Evolutionary conservation across 208 protist genomes (phyloP).

Genomic region (Leptomonas pyrrhocoris): DNA sequence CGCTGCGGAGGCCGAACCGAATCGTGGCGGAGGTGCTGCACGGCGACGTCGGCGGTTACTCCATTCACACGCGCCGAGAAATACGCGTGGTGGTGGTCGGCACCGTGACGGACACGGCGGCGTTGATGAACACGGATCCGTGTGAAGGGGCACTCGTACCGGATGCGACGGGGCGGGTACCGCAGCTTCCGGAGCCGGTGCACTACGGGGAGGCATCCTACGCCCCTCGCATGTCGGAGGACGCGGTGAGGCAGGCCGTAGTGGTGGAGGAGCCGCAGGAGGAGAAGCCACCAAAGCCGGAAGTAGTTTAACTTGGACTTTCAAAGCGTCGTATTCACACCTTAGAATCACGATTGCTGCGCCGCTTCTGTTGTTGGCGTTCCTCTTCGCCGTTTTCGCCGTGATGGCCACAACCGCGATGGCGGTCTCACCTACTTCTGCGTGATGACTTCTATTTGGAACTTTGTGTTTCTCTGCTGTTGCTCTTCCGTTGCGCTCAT

Average conservation of each 20-base stretch:
- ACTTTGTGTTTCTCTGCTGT: too few relatives aligned
- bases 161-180: constrained; percentile 8
- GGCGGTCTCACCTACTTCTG: too few relatives aligned
- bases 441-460: too few relatives aligned
- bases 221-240: neutral
- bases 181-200: constrained; percentile 4
- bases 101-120: neutral
- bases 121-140: neutral
- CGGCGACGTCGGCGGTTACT: neutral
- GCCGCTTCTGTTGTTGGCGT: too few relatives aligned
- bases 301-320: too few relatives aligned
- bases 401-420: too few relatives aligned
- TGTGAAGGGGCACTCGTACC: constrained; percentile 17
- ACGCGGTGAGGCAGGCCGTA: neutral
- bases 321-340: too few relatives aligned
- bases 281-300: neutral
- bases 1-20: neutral
- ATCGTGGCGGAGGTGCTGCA: neutral
- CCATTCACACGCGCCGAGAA: neutral
- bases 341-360: too few relatives aligned
- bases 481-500: too few relatives aligned
- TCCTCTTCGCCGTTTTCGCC: too few relatives aligned
- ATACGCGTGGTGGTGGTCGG: constrained; percentile 10
- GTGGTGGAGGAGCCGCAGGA: neutral
- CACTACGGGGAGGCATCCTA: constrained; percentile 18